Percentiles rank a stretch among this genome's conserved stretches.
These are phyloP conservation scores for Chlorencoelia australis DNA, from an alignment of 2,329 filamentous ascomycete species.

Conservation along the genomic window DNA sequence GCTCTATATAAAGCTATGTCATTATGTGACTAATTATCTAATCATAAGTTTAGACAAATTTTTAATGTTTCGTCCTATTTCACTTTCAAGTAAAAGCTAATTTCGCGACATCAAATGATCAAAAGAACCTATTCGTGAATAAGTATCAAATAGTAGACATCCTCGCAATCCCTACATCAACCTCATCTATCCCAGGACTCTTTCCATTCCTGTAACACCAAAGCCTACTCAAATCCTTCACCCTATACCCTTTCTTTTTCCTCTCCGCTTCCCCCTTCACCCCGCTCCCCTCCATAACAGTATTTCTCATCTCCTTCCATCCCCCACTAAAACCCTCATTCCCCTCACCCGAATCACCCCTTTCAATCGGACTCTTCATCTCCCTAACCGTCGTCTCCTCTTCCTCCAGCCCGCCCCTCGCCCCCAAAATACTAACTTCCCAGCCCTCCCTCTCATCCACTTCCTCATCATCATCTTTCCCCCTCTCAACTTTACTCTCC, in stretches of 20 bases:
- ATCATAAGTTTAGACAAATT: too few relatives aligned
- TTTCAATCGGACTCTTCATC: conserved; percentile 30
- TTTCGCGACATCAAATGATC: too few relatives aligned
- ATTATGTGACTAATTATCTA: too few relatives aligned
- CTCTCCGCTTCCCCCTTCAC: conserved; percentile 5
- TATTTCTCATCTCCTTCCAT: conserved; percentile 3
- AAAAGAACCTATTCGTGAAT: too few relatives aligned
- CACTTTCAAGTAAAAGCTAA: too few relatives aligned
- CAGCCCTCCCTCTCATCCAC: conserved; percentile 37
- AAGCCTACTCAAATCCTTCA: conserved; percentile 51
- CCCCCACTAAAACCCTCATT: conserved; percentile 5
- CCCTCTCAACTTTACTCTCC: neutral
- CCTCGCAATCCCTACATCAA: neutral
- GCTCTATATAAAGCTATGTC: too few relatives aligned
- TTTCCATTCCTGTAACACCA: conserved; percentile 54
- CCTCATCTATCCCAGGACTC: conserved; percentile 37
- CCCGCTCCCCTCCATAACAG: conserved; percentile 6
- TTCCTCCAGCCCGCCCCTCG: conserved; percentile 4
- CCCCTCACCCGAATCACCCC: neutral
- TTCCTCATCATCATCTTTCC: conserved; percentile 30
- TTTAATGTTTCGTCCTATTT: too few relatives aligned
- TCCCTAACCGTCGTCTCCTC: neutral
- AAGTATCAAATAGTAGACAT: neutral
- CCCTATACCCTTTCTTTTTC: conserved; percentile 31
- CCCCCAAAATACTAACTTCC: conserved; percentile 29